A percentile compares a stretch with the other conserved stretches of the same genome.
phyloP scores from a whole-genome alignment of 495 filamentous ascomycete genomes.

The Polyplosphaeria fusca region DNA sequence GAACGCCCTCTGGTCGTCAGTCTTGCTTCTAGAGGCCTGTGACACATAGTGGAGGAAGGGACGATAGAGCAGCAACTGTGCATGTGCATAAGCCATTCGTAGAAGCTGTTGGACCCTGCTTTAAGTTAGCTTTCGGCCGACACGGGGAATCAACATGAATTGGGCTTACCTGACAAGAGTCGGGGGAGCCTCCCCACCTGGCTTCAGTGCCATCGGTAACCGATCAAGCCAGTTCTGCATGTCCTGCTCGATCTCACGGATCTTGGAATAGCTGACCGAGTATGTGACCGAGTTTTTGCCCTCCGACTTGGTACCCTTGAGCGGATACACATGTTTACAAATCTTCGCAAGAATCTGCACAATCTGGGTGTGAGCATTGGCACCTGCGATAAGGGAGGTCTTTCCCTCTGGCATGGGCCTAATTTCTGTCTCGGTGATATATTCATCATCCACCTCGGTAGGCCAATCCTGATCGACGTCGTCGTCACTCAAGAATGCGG shows the following conservation, averaged over 20 bases:
- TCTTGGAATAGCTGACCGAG: constrained; percentile 81
- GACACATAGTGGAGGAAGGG: constrained; percentile 96
- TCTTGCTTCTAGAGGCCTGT: constrained; percentile 59
- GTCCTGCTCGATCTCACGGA: constrained; percentile 86
- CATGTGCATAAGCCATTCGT: constrained; percentile 82
- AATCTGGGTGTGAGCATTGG: constrained; percentile 79
- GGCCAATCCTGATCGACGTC: constrained; percentile 91
- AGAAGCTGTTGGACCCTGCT: constrained; percentile 81
- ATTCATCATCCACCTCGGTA: constrained; percentile 83
- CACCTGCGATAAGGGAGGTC: constrained; percentile 72
- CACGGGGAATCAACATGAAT: not conserved
- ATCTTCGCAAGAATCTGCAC: constrained; percentile 79
- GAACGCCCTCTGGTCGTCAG: constrained; percentile 81
- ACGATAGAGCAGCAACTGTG: constrained; percentile 91
- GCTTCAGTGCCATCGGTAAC: constrained; percentile 69
- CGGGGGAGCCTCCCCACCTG: constrained; percentile 67
- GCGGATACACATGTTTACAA: constrained; percentile 84
- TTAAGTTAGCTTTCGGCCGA: not conserved
- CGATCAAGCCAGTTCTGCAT: constrained; percentile 79
- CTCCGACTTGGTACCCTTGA: constrained; percentile 55
- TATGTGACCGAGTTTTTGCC: constrained; percentile 58
- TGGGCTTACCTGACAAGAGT: constrained; percentile 70
- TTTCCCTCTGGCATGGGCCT: constrained; percentile 68
- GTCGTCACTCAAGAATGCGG: constrained; percentile 76
- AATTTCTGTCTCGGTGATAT: constrained; percentile 76